Conservation (phyloP, 306 rosid species). For the Corylus avellana region DNA sequence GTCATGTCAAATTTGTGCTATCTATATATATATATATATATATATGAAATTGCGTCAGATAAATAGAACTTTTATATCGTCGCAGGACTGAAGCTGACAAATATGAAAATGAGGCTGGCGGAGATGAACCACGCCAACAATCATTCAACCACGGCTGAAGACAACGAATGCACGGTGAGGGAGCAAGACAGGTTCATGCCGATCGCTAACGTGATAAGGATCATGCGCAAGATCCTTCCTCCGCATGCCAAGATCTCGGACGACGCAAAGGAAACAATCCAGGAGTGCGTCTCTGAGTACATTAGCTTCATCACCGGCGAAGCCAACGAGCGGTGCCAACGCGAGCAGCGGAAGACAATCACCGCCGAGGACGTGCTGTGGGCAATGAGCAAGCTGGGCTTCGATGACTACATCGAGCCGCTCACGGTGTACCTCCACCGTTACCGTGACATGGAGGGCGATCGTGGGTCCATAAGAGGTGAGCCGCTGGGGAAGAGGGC, state of each 20-base stretch:
- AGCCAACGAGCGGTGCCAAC: conserved; percentile 85
- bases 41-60: too few relatives aligned
- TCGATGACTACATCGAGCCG: conserved; percentile 84
- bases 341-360: conserved; percentile 84
- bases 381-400: conserved; percentile 90
- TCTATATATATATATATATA: too few relatives aligned
- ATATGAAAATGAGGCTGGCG: conserved; percentile 15
- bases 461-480: conserved; percentile 54
- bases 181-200: conserved; percentile 97
- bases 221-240: conserved; percentile 85
- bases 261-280: conserved; percentile 85
- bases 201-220: conserved; percentile 83
- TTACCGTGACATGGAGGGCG: conserved; percentile 76
- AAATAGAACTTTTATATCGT: not conserved
- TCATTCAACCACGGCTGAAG: conserved; percentile 28
- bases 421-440: conserved; percentile 71
- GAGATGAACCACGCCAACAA: conserved; percentile 28
- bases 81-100: conserved; percentile 50
- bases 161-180: conserved; percentile 66
- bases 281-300: conserved; percentile 84
- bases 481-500: conserved; percentile 46
- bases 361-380: conserved; percentile 86
- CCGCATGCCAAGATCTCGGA: conserved; percentile 75
- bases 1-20: too few relatives aligned
- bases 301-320: conserved; percentile 89